These are phyloP conservation scores for Hirschioporus abietinus DNA, from an alignment of 768 basidiomycete species.

Conservation along the genomic window DNA sequence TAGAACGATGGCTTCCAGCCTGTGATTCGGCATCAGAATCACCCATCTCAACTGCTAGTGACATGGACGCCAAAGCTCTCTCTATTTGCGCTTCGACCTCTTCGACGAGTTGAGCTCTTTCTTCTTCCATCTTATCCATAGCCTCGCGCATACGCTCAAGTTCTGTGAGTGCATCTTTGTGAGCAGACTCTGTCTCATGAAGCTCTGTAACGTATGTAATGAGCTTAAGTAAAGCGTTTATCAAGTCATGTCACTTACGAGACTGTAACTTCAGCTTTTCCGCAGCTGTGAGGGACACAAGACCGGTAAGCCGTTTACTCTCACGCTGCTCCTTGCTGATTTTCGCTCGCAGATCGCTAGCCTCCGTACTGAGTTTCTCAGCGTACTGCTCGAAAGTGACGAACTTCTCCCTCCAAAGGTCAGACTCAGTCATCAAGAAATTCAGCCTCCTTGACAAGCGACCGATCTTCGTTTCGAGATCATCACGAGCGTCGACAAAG, in stretches of 20 bases:
- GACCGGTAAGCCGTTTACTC: conserved; percentile 76
- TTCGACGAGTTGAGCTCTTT: conserved; percentile 86
- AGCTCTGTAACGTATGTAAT: conserved; percentile 48
- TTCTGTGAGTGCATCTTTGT: conserved; percentile 75
- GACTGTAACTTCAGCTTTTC: conserved; percentile 76
- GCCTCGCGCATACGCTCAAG: conserved; percentile 76
- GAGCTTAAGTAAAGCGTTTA: conserved; percentile 9
- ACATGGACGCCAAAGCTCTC: conserved; percentile 76
- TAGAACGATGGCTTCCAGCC: conserved; percentile 62
- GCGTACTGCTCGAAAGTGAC: conserved; percentile 93
- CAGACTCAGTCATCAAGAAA: conserved; percentile 88
- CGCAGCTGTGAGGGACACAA: conserved; percentile 68
- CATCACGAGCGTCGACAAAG: conserved; percentile 90
- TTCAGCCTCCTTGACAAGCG: conserved; percentile 79
- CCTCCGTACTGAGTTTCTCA: conserved; percentile 83
- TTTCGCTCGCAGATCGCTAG: conserved; percentile 76
- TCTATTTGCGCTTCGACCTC: conserved; percentile 92
- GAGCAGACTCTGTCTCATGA: conserved; percentile 74
- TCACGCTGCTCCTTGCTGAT: conserved; percentile 91
- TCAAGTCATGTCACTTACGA: conserved; percentile 44
- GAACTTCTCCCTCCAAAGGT: conserved; percentile 90
- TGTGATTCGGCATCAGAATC: conserved; percentile 73
- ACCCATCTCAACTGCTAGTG: conserved; percentile 58
- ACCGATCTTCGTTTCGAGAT: conserved; percentile 91
- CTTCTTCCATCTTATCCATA: conserved; percentile 86